Conservation (phyloP, 176 grass and related monocot genomes). For the Triticum turgidum region DNA sequence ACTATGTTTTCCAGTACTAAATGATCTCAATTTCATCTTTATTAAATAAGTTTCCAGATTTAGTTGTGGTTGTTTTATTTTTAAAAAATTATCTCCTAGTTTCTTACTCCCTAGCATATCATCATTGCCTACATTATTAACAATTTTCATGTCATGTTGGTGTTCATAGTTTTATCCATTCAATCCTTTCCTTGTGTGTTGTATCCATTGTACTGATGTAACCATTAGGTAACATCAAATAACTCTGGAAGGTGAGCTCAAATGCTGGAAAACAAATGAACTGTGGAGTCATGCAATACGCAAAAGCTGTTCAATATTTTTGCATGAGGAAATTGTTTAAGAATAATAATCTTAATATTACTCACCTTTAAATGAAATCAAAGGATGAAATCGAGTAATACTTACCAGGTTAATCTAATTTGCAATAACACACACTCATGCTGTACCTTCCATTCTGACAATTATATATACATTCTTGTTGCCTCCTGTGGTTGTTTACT, state of each 20-base stretch:
- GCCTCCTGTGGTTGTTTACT: slow-evolving; percentile 13
- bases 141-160: not conserved
- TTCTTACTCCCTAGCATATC: not conserved
- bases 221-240: not conserved
- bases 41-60: not conserved
- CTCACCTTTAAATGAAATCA: not conserved
- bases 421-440: not conserved
- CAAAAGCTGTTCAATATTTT: not conserved
- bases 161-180: not conserved
- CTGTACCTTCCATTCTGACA: slow-evolving; percentile 9
- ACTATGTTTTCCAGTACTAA: not conserved
- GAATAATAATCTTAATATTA: not conserved
- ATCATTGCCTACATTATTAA: not conserved
- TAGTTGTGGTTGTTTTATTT: not conserved
- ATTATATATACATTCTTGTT: not conserved
- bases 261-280: not conserved
- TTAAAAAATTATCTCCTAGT: not conserved
- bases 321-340: not conserved
- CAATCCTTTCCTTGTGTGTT: not conserved
- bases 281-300: not conserved
- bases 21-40: not conserved
- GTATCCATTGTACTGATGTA: not conserved
- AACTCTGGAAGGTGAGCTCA: not conserved
- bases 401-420: not conserved
- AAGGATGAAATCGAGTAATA: not conserved